These are phyloP conservation scores for Naganishia cerealis DNA, from an alignment of 1,284 basidiomycete species.

Conservation along the genomic window DNA sequence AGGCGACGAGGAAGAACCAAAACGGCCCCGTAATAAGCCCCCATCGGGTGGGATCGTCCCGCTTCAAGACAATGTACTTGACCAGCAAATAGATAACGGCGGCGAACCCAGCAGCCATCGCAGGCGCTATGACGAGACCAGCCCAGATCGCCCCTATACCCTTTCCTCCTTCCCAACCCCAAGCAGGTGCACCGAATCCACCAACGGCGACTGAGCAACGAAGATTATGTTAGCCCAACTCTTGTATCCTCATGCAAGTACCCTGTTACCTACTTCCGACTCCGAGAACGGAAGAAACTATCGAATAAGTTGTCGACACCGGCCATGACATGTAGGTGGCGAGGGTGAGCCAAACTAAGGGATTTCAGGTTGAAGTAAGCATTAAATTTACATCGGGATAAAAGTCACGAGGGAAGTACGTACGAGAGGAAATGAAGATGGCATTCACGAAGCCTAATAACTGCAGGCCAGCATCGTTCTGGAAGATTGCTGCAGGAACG, in stretches of 20 bases:
- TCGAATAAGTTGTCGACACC: slow-evolving; percentile 56
- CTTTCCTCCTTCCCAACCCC: slow-evolving; percentile 59
- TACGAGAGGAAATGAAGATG: slow-evolving; percentile 48
- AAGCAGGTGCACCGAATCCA: slow-evolving; percentile 53
- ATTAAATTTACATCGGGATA: not conserved
- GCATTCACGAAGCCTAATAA: slow-evolving; percentile 57
- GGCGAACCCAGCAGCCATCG: slow-evolving; percentile 54
- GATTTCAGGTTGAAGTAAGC: slow-evolving; percentile 22
- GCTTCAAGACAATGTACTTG: slow-evolving; percentile 53
- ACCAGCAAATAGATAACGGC: slow-evolving; percentile 55
- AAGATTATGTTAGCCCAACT: not conserved
- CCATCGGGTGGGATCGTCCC: slow-evolving; percentile 50
- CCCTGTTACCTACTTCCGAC: slow-evolving; percentile 45
- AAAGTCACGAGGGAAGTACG: slow-evolving; percentile 13
- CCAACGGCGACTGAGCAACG: slow-evolving; percentile 49
- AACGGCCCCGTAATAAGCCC: slow-evolving; percentile 52
- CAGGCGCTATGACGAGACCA: slow-evolving; percentile 51
- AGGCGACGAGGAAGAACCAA: slow-evolving; percentile 55
- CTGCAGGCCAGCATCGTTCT: slow-evolving; percentile 55
- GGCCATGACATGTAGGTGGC: slow-evolving; percentile 54
- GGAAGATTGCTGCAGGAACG: slow-evolving; percentile 48
- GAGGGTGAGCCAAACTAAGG: slow-evolving; percentile 53
- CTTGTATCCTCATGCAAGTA: not conserved
- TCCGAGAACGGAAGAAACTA: slow-evolving; percentile 86
- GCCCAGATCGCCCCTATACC: slow-evolving; percentile 56